Percentiles rank a stretch among this genome's conserved stretches.
Conservation (phyloP, 768 basidiomycete genomes). For the Mycena capillaripes region DNA sequence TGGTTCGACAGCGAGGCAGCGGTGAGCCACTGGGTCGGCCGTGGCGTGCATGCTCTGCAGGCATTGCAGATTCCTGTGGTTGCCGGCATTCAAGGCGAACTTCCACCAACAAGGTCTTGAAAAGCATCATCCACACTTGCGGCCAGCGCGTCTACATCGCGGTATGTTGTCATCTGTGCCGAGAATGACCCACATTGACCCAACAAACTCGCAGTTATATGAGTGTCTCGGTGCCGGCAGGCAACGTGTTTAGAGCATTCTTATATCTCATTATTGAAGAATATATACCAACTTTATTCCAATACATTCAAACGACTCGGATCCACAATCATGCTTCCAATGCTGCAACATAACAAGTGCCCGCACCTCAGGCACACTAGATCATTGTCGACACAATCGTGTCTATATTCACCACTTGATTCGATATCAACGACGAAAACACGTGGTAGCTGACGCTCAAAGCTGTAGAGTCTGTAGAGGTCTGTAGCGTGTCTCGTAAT, state of each 20-base stretch:
- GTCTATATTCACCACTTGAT: too few species aligned
- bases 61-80: conserved; percentile 29
- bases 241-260: conserved; percentile 21
- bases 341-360: too few species aligned
- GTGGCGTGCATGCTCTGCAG: conserved; percentile 28
- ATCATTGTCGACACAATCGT: too few species aligned
- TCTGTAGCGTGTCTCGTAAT: not conserved
- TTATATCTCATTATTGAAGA: too few species aligned
- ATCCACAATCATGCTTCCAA: not conserved
- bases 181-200: not conserved
- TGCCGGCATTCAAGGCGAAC: conserved; percentile 20
- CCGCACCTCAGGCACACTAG: too few species aligned
- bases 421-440: conserved; percentile 16
- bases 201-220: conserved; percentile 3
- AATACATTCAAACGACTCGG: too few species aligned
- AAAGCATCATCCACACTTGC: not conserved
- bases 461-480: not conserved
- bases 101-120: not conserved
- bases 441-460: not conserved
- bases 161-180: not conserved
- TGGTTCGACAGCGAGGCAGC: conserved; percentile 33
- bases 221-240: conserved; percentile 1
- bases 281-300: too few species aligned
- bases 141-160: too few species aligned
- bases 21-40: conserved; percentile 21